These are phyloP conservation scores for Daldinia sp. DNA, from an alignment of 2,329 filamentous ascomycete species.

Conservation along the genomic window DNA sequence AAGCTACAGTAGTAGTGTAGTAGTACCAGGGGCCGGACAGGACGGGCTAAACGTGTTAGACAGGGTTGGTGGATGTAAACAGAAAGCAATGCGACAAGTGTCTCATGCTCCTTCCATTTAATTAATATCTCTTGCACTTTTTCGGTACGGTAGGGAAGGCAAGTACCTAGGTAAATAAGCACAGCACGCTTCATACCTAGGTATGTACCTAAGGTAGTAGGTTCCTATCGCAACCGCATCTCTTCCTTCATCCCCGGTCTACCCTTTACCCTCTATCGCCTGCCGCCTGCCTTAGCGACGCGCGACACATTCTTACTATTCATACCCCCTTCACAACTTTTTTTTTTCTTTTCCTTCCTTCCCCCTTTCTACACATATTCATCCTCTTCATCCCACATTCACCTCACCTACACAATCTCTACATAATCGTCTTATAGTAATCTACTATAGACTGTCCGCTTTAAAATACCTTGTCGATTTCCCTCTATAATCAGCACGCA, in stretches of 20 bases:
- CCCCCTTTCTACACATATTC: constrained; percentile 2
- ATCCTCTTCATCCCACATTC: not conserved
- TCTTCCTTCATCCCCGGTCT: constrained; percentile 25
- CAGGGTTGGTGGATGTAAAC: constrained; percentile 40
- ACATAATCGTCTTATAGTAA: constrained; percentile 6
- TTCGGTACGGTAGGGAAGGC: constrained; percentile 16
- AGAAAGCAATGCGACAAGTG: constrained; percentile 28
- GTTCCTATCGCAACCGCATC: constrained; percentile 27
- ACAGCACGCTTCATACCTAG: not conserved
- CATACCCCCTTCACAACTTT: constrained; percentile 12
- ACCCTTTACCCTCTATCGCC: not conserved
- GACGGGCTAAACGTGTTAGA: constrained; percentile 16
- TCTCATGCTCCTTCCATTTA: constrained; percentile 37
- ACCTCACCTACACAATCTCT: constrained; percentile 4
- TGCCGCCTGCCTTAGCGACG: constrained; percentile 19
- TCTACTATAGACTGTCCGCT: not conserved
- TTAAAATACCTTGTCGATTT: not conserved
- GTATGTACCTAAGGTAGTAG: no score
- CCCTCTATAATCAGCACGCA: constrained; percentile 8
- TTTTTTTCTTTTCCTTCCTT: not conserved
- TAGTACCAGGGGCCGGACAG: constrained; percentile 2
- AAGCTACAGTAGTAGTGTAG: not conserved
- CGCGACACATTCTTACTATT: constrained; percentile 23
- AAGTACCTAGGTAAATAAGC: constrained; percentile 35
- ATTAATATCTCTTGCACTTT: constrained; percentile 21